Evolutionary conservation across 2,329 filamentous ascomycete species (phyloP), one percentile per base, ranked within the genome.

Genomic region (Trichoderma sp.): DNA sequence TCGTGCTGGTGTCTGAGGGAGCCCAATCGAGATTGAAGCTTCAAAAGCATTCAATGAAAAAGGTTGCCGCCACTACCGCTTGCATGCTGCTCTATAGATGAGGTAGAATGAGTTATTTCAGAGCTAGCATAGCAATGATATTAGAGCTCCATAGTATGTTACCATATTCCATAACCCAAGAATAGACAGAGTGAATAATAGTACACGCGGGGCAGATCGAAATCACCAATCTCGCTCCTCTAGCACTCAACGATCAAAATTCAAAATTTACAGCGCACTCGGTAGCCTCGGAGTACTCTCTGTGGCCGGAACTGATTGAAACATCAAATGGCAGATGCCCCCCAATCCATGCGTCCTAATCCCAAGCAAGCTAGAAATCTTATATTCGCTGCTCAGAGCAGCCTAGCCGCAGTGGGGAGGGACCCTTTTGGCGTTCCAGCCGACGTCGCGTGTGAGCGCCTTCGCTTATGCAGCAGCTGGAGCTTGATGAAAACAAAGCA

Each of bases 391-490:
- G 27, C 65, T 68, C n/a, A 16, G 40, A 40, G 13, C 5, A 49
- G 40, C 40, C 57, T 68, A 61, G 65, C 29, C 2, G 47, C 33
- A 10, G 49, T 43, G 47, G 65, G 33, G 43, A 49, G 58, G 35
- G n/a, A 37, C n/a, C 47, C 55, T 31, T 59, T 43, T 60, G 31
- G 56, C 47, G 65, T 68, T 67, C 31, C 31, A 67, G 64, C 64
- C 47, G 35, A 16, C 64, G 64, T 67, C 64, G 64, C 64, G 64
- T 59, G 64, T 67, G 64, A 67, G 55, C 58, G 64, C 55, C 61
- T 58, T 59, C 53, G 64, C 40, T 59, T 58, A 67, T 67, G 64
- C 64, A 59, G 40, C 35, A 29, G 31, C 27, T 43, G 53, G 64
- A 33, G 24, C 21, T 29, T 11, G 55, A 67, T 29, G n/a, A 59